phyloP scores from a whole-genome alignment of 257 asterid species.

The Fraxinus cuspidata region DNA sequence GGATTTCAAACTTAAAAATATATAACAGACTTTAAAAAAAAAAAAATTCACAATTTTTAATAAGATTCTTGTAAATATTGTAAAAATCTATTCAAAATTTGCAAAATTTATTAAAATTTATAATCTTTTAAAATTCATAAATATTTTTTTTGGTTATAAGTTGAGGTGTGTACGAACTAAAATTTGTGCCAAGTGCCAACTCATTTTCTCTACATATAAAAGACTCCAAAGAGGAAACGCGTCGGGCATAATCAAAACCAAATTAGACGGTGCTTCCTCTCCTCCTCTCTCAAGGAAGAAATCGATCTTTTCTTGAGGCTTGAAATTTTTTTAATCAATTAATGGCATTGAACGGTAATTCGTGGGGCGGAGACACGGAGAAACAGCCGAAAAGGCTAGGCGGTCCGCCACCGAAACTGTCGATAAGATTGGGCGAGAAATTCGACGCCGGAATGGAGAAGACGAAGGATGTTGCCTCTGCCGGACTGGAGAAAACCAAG shows the following conservation, averaged over 20 bases:
- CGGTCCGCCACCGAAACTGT: conserved; percentile 33
- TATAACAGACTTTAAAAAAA: too few species aligned
- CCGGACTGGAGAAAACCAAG: conserved; percentile 57
- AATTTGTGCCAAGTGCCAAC: background rate
- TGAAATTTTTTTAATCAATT: background rate
- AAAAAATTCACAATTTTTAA: too few species aligned
- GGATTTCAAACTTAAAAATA: too few species aligned
- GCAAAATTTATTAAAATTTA: too few species aligned
- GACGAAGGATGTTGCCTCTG: conserved; percentile 49
- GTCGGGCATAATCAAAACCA: background rate
- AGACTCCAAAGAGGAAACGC: background rate
- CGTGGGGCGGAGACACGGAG: conserved; percentile 27
- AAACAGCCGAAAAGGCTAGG: conserved; percentile 25
- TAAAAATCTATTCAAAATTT: too few species aligned
- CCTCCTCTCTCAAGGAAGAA: background rate
- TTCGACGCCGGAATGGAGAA: conserved; percentile 41
- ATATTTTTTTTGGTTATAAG: too few species aligned
- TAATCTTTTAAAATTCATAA: too few species aligned
- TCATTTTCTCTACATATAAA: background rate
- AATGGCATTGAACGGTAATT: conserved; percentile 37
- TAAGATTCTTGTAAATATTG: too few species aligned
- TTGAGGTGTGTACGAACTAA: background rate
- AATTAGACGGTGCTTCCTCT: background rate
- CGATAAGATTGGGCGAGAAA: conserved; percentile 43
- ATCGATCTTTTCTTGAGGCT: background rate